A percentile compares a stretch with the other conserved stretches of the same genome.
These are phyloP conservation scores for Capronia coronata DNA, from an alignment of 2,329 filamentous ascomycete species.

Conservation along the genomic window DNA sequence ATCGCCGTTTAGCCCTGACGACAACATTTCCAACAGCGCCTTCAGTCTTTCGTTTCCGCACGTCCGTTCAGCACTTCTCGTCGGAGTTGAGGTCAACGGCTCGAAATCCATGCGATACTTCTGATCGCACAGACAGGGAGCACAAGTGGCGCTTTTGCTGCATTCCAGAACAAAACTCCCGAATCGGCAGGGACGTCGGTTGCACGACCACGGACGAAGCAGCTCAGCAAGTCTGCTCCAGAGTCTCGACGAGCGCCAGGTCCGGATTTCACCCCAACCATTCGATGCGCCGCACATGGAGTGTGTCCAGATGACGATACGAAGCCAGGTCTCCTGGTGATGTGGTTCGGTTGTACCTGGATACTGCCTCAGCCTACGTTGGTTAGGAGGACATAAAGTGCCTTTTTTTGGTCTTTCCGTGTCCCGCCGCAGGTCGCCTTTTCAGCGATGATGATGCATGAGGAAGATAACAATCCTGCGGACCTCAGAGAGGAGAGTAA, in stretches of 20 bases:
- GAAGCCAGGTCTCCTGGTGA: neutral
- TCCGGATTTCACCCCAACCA: neutral
- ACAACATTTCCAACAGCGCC: neutral
- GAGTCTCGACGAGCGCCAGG: neutral
- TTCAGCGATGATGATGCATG: conserved; percentile 15
- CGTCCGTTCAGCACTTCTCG: neutral
- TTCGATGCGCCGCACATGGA: conserved; percentile 5
- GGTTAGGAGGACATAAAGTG: neutral
- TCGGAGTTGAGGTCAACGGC: neutral
- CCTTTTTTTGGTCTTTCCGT: neutral
- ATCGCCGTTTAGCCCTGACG: neutral
- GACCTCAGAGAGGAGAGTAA: conserved; percentile 2
- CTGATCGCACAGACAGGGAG: neutral
- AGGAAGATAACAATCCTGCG: conserved; percentile 13
- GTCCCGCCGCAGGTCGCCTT: conserved; percentile 1
- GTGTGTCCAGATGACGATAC: neutral
- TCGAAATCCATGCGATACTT: neutral
- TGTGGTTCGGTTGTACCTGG: conserved; percentile 7
- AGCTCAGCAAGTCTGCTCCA: neutral
- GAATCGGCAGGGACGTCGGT: neutral
- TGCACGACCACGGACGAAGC: neutral
- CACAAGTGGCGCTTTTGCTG: too few relatives aligned
- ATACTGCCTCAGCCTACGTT: conserved; percentile 2
- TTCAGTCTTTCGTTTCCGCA: neutral
- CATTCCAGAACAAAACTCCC: neutral